These are phyloP conservation scores for Aspergillus tanneri DNA, from an alignment of 2,329 filamentous ascomycete species.

Conservation along the genomic window DNA sequence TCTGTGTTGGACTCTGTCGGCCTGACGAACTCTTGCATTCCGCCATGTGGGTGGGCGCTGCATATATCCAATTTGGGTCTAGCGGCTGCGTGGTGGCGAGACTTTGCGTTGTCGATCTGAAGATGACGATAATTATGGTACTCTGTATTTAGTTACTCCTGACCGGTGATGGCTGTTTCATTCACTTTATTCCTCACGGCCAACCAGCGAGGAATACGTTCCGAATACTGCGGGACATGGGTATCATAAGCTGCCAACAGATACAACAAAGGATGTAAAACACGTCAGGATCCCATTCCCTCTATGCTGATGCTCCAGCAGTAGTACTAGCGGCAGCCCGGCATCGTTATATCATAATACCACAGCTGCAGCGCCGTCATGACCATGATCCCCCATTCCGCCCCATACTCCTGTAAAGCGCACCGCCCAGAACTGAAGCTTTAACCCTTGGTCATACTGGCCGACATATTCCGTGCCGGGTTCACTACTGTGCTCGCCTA, in stretches of 20 bases:
- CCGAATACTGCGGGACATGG: no score
- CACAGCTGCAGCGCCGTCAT: constrained; percentile 1
- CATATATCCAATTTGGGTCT: not conserved
- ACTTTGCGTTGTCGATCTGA: not conserved
- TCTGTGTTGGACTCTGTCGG: no score
- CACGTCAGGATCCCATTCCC: no score
- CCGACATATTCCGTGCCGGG: not conserved
- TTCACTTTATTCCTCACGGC: no score
- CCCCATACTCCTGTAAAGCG: not conserved
- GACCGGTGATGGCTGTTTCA: no score
- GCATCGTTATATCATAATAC: not conserved
- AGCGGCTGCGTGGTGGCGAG: no score
- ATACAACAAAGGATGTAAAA: no score
- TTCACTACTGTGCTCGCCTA: no score
- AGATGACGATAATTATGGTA: not conserved
- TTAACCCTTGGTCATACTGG: constrained; percentile 6
- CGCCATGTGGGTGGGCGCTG: not conserved
- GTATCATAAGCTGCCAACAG: no score
- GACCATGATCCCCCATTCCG: constrained; percentile 1
- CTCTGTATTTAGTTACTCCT: not conserved
- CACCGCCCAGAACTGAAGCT: constrained; percentile 1
- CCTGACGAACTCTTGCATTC: not conserved
- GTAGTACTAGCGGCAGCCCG: not conserved
- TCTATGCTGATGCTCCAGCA: not conserved
- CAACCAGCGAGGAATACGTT: no score